phyloP scores from a whole-genome alignment of 73 alveolate genomes.

The Paramecium pentaurelia region DNA sequence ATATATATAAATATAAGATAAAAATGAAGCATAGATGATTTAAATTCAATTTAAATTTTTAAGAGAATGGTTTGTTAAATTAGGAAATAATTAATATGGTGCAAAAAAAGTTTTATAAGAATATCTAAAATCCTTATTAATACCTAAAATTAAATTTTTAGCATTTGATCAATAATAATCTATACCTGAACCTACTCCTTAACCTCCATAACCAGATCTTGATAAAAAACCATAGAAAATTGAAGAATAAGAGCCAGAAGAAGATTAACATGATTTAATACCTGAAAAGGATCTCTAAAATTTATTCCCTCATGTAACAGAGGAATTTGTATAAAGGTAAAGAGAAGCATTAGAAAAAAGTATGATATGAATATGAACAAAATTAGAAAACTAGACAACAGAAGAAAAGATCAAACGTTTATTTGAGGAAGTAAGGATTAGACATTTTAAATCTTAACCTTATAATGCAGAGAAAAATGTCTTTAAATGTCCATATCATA shows the following conservation, averaged over 20 bases:
- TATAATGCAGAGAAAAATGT: background rate
- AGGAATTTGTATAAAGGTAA: slow-evolving; percentile 3
- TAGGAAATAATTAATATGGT: background rate
- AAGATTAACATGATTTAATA: background rate
- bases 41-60: background rate
- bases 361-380: background rate
- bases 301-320: background rate
- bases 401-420: background rate
- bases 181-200: background rate
- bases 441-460: background rate
- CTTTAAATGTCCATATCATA: background rate
- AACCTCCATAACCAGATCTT: background rate
- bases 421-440: slow-evolving; percentile 4
- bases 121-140: background rate
- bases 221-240: background rate
- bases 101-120: background rate
- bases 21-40: background rate
- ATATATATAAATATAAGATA: background rate
- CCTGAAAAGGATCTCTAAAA: background rate
- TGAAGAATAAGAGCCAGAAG: background rate
- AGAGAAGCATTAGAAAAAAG: slow-evolving; percentile 24
- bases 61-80: background rate
- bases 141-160: background rate
- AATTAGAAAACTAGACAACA: background rate
- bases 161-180: background rate